Base-by-base conservation (phyloP, 2,329 filamentous ascomycete genomes). In the Proliferodiscus dingleyae region DNA sequence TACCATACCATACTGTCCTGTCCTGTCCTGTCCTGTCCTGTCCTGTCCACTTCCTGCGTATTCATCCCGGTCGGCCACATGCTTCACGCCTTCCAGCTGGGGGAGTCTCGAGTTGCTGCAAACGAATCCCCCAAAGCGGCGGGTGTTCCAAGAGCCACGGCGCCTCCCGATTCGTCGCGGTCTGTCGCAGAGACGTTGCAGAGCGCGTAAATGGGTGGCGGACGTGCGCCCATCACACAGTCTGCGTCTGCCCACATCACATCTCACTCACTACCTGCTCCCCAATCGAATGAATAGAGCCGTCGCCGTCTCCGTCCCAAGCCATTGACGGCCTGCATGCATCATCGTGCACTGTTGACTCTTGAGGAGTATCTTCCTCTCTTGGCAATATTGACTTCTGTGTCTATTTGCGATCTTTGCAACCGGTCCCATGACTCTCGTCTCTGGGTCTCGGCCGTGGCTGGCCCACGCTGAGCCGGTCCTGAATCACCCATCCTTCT, bases 111-210 rank as follows among this genome's bases (percentile, higher is more conserved):
- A 13, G 32, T 19, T 23, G 33, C 38, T 26, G 33, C 19, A 16
- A 26, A 48, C 43, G 29, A 16, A 34, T 34, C 15, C 30, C 36
- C 41, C 49, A 59, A 57, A 55, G 59, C 57, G 55, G 55, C 54
- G 51, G 52, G 52, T 55, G 60, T 60, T 62, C 56, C 57, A 60
- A 50, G 37, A 55, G 41, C 43, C 44, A 37, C 16, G 45, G 37
- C 30, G 24, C 32, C 39, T 41, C 45, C 40, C 43, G 36, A 59
- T 58, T 60, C 48, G 55, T 54, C 54, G 29, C 15, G 36, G 18
- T 33, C 15, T 58, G 58, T 53, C 53, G 56, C 55, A 40, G 47
- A 48, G 51, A 51, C 47, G 54, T 60, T 57, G 46, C 56, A 61
- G 45, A 53, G 57, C 59, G 57, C 58, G 53, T 61, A 60, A 33